phyloP scores from a whole-genome alignment of 2,329 filamentous ascomycete species.

The Ophiocordyceps camponoti-leonardi region DNA sequence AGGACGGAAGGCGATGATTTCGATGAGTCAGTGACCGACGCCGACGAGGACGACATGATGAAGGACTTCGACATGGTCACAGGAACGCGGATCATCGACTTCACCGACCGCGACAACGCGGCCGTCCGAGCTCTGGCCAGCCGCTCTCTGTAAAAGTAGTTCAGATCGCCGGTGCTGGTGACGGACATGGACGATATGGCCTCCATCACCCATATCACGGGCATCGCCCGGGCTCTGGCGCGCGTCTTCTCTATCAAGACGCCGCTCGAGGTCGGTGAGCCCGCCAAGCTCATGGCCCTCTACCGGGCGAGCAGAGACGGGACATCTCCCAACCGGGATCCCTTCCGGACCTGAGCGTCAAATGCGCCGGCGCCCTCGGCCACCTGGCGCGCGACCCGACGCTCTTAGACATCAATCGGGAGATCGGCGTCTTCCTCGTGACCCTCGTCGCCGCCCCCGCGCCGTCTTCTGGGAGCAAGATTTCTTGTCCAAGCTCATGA shows the following conservation, averaged over 20 bases:
- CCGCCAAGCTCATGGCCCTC: conserved; percentile 45
- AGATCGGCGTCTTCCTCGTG: conserved; percentile 46
- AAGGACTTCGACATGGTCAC: conserved; percentile 50
- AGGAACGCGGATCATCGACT: conserved; percentile 37
- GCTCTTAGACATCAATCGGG: conserved; percentile 36
- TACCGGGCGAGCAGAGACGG: conserved; percentile 37
- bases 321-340: conserved; percentile 24
- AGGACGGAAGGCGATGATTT: conserved; percentile 21
- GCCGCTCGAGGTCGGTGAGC: conserved; percentile 33
- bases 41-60: conserved; percentile 34
- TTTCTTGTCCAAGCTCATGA: conserved; percentile 42
- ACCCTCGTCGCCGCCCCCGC: conserved; percentile 34
- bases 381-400: conserved; percentile 41
- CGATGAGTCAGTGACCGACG: conserved; percentile 19
- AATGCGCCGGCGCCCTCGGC: conserved; percentile 49
- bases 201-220: conserved; percentile 45
- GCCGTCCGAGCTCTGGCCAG: conserved; percentile 31
- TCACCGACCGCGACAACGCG: conserved; percentile 33
- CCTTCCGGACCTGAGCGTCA: conserved; percentile 46
- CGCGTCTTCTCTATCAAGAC: conserved; percentile 33
- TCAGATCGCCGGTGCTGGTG: conserved; percentile 38
- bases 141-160: conserved; percentile 37
- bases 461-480: conserved; percentile 47
- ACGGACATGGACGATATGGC: conserved; percentile 44
- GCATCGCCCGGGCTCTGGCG: conserved; percentile 48